Evolutionary conservation across 192 early-diverging fungal genomes (phyloP), one percentile per base, ranked within the genome.

Genomic region (Gigaspora rosea): DNA sequence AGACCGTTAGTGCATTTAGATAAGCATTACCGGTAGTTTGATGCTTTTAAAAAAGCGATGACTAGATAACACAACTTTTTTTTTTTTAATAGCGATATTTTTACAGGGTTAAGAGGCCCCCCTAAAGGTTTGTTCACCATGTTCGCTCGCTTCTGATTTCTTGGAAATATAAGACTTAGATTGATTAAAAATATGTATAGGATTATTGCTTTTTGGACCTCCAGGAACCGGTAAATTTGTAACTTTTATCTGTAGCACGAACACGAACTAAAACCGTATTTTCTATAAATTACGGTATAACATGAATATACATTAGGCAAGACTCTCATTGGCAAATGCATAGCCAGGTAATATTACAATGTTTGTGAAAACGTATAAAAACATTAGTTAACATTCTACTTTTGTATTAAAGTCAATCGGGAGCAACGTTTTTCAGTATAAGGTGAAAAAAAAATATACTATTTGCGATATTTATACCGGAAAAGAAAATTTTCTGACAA

Each of bases 381-480:
- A 2, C 41, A 41, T 41, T 7, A 41, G 41, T 7, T 41, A 41
- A 41, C 41, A 41, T 41, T 41, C 41, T 41, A 41, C 2, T 41
- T 3, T 41, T 41, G 41, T 52, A 74, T 16, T 77, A 47, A 4
- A 84, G 84, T 79, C 92, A 95, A 76, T 90, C 90, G n/a, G 88
- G 90, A 5, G 94, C 95, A 7, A 95, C 94, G 1, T 98, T 98
- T 80, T 97, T 98, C 82, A 92, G 86, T 76, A 98, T 98, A 78
- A 92, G 76, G 76, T 77, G 12, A 20, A 27, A 27, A 48, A 20
- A 20, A 48, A n/a, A 47, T 7, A 16, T 13, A 10, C 10, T 36
- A 51, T 58, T 0, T 27, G 9, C 2, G 8, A n/a, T 41, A 27
- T 27, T 11, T n/a, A 22, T 36, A 32, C 4, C 11, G 10, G 4